Percentiles rank a stretch among this genome's conserved stretches.
phyloP scores from a whole-genome alignment of 768 basidiomycete genomes.

The Pleurotus tuoliensis region DNA sequence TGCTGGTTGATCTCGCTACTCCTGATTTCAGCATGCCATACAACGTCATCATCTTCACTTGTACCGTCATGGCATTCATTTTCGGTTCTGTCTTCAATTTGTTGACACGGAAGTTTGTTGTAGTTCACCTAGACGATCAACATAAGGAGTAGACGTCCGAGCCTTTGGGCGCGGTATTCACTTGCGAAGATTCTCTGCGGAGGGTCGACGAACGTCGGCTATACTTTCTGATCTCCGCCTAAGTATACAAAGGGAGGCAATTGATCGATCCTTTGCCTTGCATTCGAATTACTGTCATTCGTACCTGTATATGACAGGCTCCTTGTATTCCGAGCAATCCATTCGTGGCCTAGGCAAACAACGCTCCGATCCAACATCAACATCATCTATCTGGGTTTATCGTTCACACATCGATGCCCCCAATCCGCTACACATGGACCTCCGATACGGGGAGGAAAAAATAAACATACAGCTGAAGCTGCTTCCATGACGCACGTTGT shows the following conservation, averaged over 20 bases:
- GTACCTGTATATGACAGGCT: background rate
- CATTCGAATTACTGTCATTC: background rate
- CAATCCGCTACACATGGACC: background rate
- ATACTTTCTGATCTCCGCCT: no score
- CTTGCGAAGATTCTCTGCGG: no score
- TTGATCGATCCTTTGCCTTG: background rate
- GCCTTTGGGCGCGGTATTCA: no score
- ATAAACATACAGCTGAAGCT: background rate
- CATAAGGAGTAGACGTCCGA: conserved; percentile 5
- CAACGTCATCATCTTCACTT: conserved; percentile 97
- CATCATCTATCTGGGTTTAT: background rate
- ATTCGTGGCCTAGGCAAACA: no score
- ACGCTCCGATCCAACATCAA: background rate
- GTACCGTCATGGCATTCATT: conserved; percentile 85
- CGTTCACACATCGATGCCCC: background rate
- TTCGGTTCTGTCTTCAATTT: conserved; percentile 92
- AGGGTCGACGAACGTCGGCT: no score
- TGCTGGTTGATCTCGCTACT: conserved; percentile 92
- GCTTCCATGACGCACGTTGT: conserved; percentile 8
- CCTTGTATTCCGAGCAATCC: background rate
- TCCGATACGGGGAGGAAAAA: background rate
- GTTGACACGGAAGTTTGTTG: conserved; percentile 77
- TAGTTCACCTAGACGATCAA: conserved; percentile 29
- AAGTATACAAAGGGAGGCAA: background rate
- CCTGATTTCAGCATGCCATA: conserved; percentile 99